Evolutionary conservation across 192 early-diverging fungal genomes (phyloP), one percentile per base, ranked within the genome.

Genomic region (Fimicolochytrium jonesii): DNA sequence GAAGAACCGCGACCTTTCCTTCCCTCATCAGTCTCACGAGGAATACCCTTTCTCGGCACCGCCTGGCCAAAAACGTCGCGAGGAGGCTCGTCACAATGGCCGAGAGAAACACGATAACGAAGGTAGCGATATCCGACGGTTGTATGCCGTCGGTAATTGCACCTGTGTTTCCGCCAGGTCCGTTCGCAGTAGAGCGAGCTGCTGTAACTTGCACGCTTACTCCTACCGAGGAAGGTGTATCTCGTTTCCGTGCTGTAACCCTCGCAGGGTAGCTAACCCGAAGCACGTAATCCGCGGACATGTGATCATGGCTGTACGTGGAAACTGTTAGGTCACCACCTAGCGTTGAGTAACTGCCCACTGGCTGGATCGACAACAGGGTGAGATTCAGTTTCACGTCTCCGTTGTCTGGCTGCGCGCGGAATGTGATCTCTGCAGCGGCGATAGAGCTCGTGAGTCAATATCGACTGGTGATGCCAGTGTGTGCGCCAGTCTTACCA

Each of bases 71-170:
- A 30, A 56, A 69, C 1, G 67, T 47, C 17, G 47, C 31, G 4
- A 46, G 4, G 15, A 69, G 25, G 18, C 28, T 56, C 10, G 28
- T 18, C 10, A 69, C 10, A 1, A 69, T 51, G 13, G 51, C 29
- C 10, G 50, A n/a, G 6, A 63, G 43, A 50, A 69, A 54, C 26
- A 69, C 57, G 41, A 56, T 31, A 9, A 63, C 44, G 51, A 69
- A 69, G 6, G 59, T 63, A 13, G 54, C 34, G 18, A 63, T 29
- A 43, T 69, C 67, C 9, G 23, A 44, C 3, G 54, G 15, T 5
- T 30, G 20, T 17, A 55, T 64, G 41, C 41, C 50, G 7, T 39
- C 37, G 22, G 31, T 20, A 6, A n/a, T 6, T 37, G 5, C 37
- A 18, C 10, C 9, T 30, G 30, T 11, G 22, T 20, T 32, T 11